Evolutionary conservation across 2,329 filamentous ascomycete species (phyloP).

Genomic region (Epichloe sp.): DNA sequence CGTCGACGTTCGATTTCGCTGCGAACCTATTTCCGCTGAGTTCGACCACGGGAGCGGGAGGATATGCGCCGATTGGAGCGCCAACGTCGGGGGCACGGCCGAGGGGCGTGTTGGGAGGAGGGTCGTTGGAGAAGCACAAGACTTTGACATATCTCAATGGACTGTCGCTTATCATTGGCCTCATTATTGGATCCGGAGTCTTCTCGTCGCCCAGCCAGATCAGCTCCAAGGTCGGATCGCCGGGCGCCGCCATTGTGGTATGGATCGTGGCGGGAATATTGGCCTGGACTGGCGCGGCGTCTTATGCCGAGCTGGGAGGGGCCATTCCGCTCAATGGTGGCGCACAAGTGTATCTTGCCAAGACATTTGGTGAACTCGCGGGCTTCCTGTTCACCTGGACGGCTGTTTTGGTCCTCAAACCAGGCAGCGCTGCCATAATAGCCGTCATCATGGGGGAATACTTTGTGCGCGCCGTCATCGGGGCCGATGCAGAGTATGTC

Average conservation of each 20-base stretch:
- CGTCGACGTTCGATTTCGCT: conserved; percentile 92
- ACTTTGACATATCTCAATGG: conserved; percentile 92
- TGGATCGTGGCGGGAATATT: conserved; percentile 86
- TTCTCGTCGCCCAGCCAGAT: conserved; percentile 92
- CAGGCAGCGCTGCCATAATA: conserved; percentile 85
- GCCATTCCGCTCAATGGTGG: conserved; percentile 94
- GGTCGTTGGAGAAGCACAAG: conserved; percentile 88
- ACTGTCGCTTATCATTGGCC: conserved; percentile 73
- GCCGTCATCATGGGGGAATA: conserved; percentile 96
- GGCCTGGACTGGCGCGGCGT: conserved; percentile 91
- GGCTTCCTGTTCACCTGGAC: conserved; percentile 97
- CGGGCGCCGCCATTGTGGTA: conserved; percentile 78
- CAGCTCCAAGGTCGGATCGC: conserved; percentile 80
- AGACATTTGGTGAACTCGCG: conserved; percentile 87
- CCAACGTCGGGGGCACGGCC: conserved; percentile 43
- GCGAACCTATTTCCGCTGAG: conserved; percentile 84
- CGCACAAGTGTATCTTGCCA: conserved; percentile 83
- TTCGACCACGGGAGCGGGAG: conserved; percentile 55
- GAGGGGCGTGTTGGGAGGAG: conserved; percentile 47
- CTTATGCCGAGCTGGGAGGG: conserved; percentile 89
- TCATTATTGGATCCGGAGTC: conserved; percentile 94
- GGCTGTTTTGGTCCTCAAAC: conserved; percentile 85
- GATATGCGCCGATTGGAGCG: conserved; percentile 78
- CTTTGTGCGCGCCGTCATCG: conserved; percentile 74
- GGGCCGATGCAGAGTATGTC: conserved; percentile 69